Base-by-base conservation (phyloP, 2,329 filamentous ascomycete genomes). In the Penicillium sp. region DNA sequence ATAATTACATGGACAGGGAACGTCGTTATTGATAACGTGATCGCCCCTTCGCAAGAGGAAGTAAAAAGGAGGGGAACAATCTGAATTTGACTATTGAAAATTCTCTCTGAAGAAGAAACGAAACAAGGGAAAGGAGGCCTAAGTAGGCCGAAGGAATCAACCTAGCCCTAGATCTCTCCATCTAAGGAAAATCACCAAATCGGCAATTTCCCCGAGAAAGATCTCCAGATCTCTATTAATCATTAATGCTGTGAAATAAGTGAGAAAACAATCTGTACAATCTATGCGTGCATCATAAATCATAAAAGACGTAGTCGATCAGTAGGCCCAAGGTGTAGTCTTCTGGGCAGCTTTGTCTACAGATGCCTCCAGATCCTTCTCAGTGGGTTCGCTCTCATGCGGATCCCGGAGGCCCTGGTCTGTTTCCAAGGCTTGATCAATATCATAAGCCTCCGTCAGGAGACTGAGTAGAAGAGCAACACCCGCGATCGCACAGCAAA, bases 401-500 rank as follows among this genome's bases (percentile, higher is more conserved):
- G 49, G 43, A 16, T 62, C 63, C 6, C 55, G 61, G 19, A 73
- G 67, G 3, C 70, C 67, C 42, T 73, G 71, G 0, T 59, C 59
- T 0, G 65, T 68, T 6, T 66, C 59, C 46, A 89, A 76, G 2
- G 58, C 66, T 8, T 63, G 66, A 33, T 74, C 64, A 62, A 87
- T 71, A 60, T 77, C 75, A 67, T 82, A 81, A 3, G 74, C 78
- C 68, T 85, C 80, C 2, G 85, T 84, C 62, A 83, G 80, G 0
- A 84, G 61, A 65, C 82, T 86, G 52, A 82, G 73, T 38, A 86
- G 52, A 37, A 87, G 72, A 2, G 82, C 83, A 1, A 84, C 71
- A 0, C 74, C 83, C 11, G 79, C 78, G n/a, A 88, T 74, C 0
- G 75, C 85, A 58, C 80, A 81, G 75, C 85, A 82, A 26, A 86